A percentile compares a stretch with the other conserved stretches of the same genome.
These are phyloP conservation scores for Trypanosoma cruzi DNA, from an alignment of 208 protist species.

Conservation along the genomic window DNA sequence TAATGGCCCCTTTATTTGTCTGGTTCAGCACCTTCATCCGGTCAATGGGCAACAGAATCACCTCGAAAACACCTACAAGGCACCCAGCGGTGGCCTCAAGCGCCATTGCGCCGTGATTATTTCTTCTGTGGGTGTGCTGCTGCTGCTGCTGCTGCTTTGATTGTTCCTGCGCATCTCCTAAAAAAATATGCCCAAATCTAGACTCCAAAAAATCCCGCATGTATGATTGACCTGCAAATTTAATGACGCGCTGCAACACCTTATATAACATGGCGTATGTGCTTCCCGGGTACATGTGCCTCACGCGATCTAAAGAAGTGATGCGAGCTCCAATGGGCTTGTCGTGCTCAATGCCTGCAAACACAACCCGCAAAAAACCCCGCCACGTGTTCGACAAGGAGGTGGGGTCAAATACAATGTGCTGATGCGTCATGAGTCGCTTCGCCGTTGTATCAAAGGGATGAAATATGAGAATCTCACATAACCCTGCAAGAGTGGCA, in stretches of 20 bases:
- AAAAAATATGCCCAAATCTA: constrained; percentile 39
- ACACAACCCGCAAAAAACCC: constrained; percentile 50
- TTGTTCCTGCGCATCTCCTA: constrained; percentile 1
- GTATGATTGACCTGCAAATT: constrained; percentile 83
- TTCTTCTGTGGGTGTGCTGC: constrained; percentile 19
- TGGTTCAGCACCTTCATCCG: constrained; percentile 81
- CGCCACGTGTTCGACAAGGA: constrained; percentile 29
- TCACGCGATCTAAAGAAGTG: constrained; percentile 39
- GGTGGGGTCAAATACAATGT: constrained; percentile 44
- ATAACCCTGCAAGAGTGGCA: constrained; percentile 63
- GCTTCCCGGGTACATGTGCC: constrained; percentile 77
- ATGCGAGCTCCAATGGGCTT: constrained; percentile 28
- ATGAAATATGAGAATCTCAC: constrained; percentile 85
- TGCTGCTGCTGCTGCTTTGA: constrained; percentile 1
- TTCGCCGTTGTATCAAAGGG: constrained; percentile 89
- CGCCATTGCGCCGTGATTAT: constrained; percentile 38
- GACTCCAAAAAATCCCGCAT: constrained; percentile 60
- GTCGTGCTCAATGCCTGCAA: constrained; percentile 38
- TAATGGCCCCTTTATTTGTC: constrained; percentile 58
- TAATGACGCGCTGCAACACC: constrained; percentile 73
- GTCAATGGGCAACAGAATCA: constrained; percentile 78
- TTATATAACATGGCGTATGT: constrained; percentile 77
- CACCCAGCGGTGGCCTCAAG: constrained; percentile 61
- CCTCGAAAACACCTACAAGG: constrained; percentile 57
- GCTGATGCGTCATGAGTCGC: constrained; percentile 76